These are phyloP conservation scores for Esteya vermicola DNA, from an alignment of 2,329 filamentous ascomycete species.

Conservation along the genomic window DNA sequence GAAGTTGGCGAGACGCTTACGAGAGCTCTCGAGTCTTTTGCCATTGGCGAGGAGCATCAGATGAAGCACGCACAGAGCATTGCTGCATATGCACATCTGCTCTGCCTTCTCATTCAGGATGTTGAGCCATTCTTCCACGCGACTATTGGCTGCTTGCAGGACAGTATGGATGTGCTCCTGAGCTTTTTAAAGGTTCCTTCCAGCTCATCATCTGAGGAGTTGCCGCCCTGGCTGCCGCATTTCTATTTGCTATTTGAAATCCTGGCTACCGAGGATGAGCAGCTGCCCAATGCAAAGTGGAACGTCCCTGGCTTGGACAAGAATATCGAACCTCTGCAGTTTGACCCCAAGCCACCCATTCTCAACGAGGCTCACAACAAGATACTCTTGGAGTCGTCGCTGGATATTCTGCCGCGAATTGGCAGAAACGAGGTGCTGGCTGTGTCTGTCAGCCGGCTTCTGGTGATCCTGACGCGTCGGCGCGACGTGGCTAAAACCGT, in stretches of 20 bases:
- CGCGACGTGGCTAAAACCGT: conserved; percentile 61
- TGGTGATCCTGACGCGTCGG: conserved; percentile 77
- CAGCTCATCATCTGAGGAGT: conserved; percentile 55
- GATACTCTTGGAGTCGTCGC: conserved; percentile 60
- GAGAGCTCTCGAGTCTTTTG: conserved; percentile 63
- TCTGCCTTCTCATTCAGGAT: conserved; percentile 78
- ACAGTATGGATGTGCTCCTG: conserved; percentile 62
- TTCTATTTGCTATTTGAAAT: conserved; percentile 83
- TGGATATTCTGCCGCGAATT: conserved; percentile 72
- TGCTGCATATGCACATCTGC: conserved; percentile 79
- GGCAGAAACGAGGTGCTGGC: conserved; percentile 79
- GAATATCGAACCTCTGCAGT: conserved; percentile 35
- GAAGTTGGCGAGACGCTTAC: conserved; percentile 75
- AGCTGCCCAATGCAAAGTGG: conserved; percentile 64
- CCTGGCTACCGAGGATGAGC: conserved; percentile 75
- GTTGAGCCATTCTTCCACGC: conserved; percentile 61
- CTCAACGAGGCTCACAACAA: conserved; percentile 51
- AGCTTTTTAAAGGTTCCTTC: conserved; percentile 61
- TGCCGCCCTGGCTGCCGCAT: conserved; percentile 87
- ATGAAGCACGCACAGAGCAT: conserved; percentile 52
- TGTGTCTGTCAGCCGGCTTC: conserved; percentile 64
- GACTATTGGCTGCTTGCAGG: conserved; percentile 59
- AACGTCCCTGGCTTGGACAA: conserved; percentile 37
- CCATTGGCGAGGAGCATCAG: conserved; percentile 44
- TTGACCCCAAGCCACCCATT: conserved; percentile 45